Evolutionary conservation across 2,329 filamentous ascomycete species (phyloP).

Genomic region (Penicillium italicum): DNA sequence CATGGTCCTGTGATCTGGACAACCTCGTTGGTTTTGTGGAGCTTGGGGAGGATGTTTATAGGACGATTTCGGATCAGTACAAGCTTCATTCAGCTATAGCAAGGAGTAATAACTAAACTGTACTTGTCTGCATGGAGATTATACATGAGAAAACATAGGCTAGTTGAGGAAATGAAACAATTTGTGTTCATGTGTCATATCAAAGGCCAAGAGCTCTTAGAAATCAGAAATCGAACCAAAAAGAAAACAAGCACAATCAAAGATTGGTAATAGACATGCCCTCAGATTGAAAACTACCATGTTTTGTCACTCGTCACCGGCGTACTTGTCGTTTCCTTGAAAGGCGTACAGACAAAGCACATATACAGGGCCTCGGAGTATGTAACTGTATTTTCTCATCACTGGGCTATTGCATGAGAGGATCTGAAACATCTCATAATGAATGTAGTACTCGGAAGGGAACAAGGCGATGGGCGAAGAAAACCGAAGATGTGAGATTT

Average conservation of each 20-base stretch:
- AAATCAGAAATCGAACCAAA: background rate
- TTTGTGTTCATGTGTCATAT: background rate
- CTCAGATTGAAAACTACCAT: slow-evolving; percentile 15
- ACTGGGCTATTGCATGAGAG: slow-evolving; percentile 13
- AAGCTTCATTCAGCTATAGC: background rate
- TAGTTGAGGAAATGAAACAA: background rate
- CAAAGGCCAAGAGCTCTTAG: background rate
- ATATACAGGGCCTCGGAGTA: slow-evolving; percentile 24
- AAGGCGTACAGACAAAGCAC: slow-evolving; percentile 29
- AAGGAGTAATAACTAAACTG: no score
- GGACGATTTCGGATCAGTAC: background rate
- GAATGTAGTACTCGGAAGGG: background rate
- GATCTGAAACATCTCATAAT: background rate
- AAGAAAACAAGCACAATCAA: no score
- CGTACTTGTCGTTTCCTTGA: slow-evolving; percentile 19
- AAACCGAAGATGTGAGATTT: background rate
- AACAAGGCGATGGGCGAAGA: background rate
- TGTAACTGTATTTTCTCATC: slow-evolving; percentile 24
- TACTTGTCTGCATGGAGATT: background rate
- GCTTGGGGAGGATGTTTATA: background rate
- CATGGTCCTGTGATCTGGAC: background rate
- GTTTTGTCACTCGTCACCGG: slow-evolving; percentile 11
- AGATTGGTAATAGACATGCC: background rate
- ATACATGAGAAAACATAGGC: background rate
- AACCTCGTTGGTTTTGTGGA: background rate